Evolutionary conservation across 371 early-diverging fungal species (phyloP), one percentile per base, ranked within the genome.

Genomic region (Chytridium lagenaria): DNA sequence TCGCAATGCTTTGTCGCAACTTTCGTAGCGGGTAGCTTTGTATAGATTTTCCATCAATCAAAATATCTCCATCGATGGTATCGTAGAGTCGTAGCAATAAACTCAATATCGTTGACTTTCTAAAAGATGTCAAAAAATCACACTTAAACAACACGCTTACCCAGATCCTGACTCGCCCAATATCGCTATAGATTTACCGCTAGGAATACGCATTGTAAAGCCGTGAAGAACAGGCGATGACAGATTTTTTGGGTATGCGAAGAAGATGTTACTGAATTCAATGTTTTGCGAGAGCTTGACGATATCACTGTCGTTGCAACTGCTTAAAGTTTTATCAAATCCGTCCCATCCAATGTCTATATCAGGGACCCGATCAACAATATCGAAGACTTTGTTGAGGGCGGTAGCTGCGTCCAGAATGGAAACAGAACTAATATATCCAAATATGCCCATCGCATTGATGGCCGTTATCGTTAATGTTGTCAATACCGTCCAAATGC

Each of bases 51-150:
- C 80, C 84, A 61, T 87, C 81, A 30, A 87, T 28, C 5, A 51
- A 33, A 33, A 83, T 68, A 30, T 70, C 67, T 16, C 80, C 84
- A 28, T 12, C 1, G 38, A 69, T 69, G 22, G 79, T 71, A 51
- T 80, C 74, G 77, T 97, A 96, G 80, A 96, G 94, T 65, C 97
- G 92, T 77, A 93, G 91, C n/a, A 95, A 63, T 30, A 97, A 88
- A 50, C 90, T 89, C 50, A 97, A 83, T 31, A 91, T 88, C n/a
- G 98, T 97, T 22, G 95, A 94, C 57, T 84, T 82, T 63, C 71
- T 71, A 40, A 30, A 16, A 26, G 19, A 1, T 33, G 34, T 33
- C 38, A 37, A 26, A 34, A 28, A 31, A 28, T n/a, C 33, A 30
- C 19, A 26, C 28, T 39, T 7, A 19, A 12, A 51, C 31, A 34